Evolutionary conservation across 768 basidiomycete species (phyloP).

Genomic region (Leccinum longicurvipes): DNA sequence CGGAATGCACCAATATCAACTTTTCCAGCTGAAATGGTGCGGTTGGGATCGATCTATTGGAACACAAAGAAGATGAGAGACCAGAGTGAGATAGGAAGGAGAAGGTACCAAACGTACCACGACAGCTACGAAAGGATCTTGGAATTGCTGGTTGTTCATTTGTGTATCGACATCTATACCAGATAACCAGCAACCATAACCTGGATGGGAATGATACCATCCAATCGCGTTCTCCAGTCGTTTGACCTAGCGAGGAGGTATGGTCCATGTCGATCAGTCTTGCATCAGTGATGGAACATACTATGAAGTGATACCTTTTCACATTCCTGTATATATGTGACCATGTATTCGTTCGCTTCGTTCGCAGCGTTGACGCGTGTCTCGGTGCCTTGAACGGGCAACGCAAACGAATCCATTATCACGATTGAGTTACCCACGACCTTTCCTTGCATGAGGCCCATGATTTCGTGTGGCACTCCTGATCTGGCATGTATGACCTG

Average conservation of each 20-base stretch:
- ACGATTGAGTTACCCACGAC: slow-evolving; percentile 74
- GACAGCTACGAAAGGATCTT: slow-evolving; percentile 96
- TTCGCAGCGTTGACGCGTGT: slow-evolving; percentile 95
- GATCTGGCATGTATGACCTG: slow-evolving; percentile 98
- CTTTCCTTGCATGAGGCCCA: slow-evolving; percentile 99
- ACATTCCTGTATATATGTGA: slow-evolving; percentile 80
- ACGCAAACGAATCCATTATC: slow-evolving; percentile 94
- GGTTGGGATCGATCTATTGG: slow-evolving; percentile 90
- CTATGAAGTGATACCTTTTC: slow-evolving; percentile 55
- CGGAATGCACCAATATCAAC: slow-evolving; percentile 99
- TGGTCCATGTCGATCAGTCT: background rate
- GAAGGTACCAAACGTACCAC: slow-evolving; percentile 56
- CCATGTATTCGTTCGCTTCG: slow-evolving; percentile 99
- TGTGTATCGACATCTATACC: slow-evolving; percentile 99
- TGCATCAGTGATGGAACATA: background rate
- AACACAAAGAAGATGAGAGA: background rate
- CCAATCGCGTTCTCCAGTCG: slow-evolving; percentile 85
- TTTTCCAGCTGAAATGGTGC: slow-evolving; percentile 96
- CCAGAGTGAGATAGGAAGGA: background rate
- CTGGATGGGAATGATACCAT: slow-evolving; percentile 99
- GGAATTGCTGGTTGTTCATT: slow-evolving; percentile 89
- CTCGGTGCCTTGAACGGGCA: slow-evolving; percentile 97
- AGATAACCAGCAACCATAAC: slow-evolving; percentile 98
- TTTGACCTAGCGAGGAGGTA: slow-evolving; percentile 53
- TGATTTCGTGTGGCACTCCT: slow-evolving; percentile 96